phyloP scores from a whole-genome alignment of 2,329 filamentous ascomycete species.

The Ophiocordyceps camponoti-floridani region DNA sequence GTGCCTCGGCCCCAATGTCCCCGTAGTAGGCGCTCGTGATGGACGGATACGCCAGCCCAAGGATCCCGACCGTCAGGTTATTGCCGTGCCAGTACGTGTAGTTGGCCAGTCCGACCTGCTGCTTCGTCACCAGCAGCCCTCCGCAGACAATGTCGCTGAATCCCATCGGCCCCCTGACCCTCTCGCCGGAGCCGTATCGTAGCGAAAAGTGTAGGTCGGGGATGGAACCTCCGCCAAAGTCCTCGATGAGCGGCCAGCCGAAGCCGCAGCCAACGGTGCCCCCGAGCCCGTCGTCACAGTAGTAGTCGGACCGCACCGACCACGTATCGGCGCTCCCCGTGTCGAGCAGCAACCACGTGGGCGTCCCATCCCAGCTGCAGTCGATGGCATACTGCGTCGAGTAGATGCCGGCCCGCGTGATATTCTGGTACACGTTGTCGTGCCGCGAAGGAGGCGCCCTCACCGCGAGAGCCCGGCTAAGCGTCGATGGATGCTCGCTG shows the following conservation, averaged over 20 bases:
- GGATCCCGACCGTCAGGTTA: conserved; percentile 30
- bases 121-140: conserved; percentile 22
- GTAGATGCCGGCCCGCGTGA: conserved; percentile 17
- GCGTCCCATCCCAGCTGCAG: conserved; percentile 19
- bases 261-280: conserved; percentile 21
- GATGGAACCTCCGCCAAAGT: conserved; percentile 21
- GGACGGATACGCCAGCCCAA: conserved; percentile 31
- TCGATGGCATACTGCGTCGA: conserved; percentile 24
- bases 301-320: conserved; percentile 21
- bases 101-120: conserved; percentile 30
- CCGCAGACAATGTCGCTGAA: conserved; percentile 26
- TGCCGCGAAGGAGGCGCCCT: conserved; percentile 4
- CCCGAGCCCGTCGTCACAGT: conserved; percentile 20
- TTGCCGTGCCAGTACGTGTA: conserved; percentile 31
- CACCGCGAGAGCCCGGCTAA: conserved; percentile 6
- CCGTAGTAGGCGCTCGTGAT: conserved; percentile 30
- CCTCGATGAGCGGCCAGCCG: conserved; percentile 17
- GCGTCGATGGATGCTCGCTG: conserved; percentile 10
- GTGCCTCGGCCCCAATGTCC: conserved; percentile 16
- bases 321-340: conserved; percentile 35
- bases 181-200: conserved; percentile 29
- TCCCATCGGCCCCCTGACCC: conserved; percentile 27
- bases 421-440: conserved; percentile 16
- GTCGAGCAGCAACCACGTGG: conserved; percentile 26
- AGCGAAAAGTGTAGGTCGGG: conserved; percentile 26